Conservation (phyloP, 352 stramenopile genomes). For the Phytophthora meadii region DNA sequence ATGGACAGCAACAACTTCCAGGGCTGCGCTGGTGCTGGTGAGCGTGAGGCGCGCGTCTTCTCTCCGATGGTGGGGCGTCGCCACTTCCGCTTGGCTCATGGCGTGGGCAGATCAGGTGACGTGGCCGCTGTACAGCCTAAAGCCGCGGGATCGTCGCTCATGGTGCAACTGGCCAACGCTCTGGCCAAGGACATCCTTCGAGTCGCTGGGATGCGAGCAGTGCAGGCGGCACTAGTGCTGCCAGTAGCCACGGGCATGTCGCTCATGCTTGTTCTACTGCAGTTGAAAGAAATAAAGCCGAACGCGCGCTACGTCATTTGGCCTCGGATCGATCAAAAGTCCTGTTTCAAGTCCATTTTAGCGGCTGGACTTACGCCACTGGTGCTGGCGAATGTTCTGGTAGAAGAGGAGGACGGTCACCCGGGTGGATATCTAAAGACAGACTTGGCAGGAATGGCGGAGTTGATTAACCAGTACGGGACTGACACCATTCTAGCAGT, state of each 20-base stretch:
- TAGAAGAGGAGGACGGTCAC: conserved; percentile 60
- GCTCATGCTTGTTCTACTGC: conserved; percentile 91
- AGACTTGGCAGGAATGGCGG: conserved; percentile 84
- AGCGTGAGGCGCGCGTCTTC: conserved; percentile 96
- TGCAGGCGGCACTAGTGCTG: conserved; percentile 90
- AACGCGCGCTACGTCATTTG: conserved; percentile 87
- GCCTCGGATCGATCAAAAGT: conserved; percentile 99
- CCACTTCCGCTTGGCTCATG: conserved; percentile 96
- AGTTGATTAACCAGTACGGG: conserved; percentile 65
- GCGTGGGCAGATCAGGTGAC: conserved; percentile 97
- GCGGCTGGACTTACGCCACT: conserved; percentile 93
- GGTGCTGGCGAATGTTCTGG: conserved; percentile 79
- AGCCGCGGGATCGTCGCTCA: conserved; percentile 95
- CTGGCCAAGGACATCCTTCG: conserved; percentile 92
- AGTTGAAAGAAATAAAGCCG: conserved; percentile 70
- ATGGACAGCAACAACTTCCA: conserved; percentile 97
- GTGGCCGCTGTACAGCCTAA: conserved; percentile 99
- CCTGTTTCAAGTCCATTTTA: conserved; percentile 98
- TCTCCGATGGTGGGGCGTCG: conserved; percentile 77
- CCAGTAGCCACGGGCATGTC: conserved; percentile 98
- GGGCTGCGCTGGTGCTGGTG: conserved; percentile 93
- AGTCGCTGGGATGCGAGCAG: conserved; percentile 78
- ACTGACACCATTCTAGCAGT: conserved; percentile 90
- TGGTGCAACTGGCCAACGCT: conserved; percentile 94
- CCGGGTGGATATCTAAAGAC: conserved; percentile 88